A percentile compares a stretch with the other conserved stretches of the same genome.
Evolutionary conservation across 2,329 filamentous ascomycete species (phyloP).

Genomic region (Verticillium klebahnii): DNA sequence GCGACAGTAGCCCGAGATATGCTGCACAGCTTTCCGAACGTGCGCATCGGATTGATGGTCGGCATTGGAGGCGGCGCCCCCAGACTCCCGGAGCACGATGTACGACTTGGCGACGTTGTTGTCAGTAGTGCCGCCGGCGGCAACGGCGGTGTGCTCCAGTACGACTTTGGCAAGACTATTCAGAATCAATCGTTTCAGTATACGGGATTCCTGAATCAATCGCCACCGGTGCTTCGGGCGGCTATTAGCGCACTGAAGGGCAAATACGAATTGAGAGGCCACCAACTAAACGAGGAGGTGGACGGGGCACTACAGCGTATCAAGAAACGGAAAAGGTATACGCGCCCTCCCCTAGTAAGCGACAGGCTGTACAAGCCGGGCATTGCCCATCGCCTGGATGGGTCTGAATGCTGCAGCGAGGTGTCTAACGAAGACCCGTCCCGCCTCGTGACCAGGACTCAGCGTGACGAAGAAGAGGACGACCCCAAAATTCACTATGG

Average conservation of each 20-base stretch:
- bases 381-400: constrained; percentile 5
- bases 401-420: neutral
- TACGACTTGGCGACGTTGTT: constrained; percentile 20
- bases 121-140: constrained; percentile 4
- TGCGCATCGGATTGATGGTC: constrained; percentile 26
- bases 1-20: constrained; percentile 20
- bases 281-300: constrained; percentile 10
- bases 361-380: constrained; percentile 5
- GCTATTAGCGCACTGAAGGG: constrained; percentile 9
- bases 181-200: constrained; percentile 9
- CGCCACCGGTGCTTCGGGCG: constrained; percentile 9
- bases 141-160: constrained; percentile 17
- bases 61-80: constrained; percentile 30
- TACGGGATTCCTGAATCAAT: constrained; percentile 13
- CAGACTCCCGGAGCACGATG: constrained; percentile 22
- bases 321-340: neutral
- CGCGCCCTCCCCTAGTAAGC: neutral
- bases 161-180: constrained; percentile 18
- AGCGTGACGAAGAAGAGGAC: constrained; percentile 1
- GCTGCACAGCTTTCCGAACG: constrained; percentile 21
- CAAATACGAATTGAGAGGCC: constrained; percentile 7
- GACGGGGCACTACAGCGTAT: neutral
- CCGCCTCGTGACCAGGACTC: neutral
- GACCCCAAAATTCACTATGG: constrained; percentile 5
- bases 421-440: constrained; percentile 5